Evolutionary conservation across 768 basidiomycete genomes (phyloP), one percentile per base, ranked within the genome.

Genomic region (Pisolithus orientalis): DNA sequence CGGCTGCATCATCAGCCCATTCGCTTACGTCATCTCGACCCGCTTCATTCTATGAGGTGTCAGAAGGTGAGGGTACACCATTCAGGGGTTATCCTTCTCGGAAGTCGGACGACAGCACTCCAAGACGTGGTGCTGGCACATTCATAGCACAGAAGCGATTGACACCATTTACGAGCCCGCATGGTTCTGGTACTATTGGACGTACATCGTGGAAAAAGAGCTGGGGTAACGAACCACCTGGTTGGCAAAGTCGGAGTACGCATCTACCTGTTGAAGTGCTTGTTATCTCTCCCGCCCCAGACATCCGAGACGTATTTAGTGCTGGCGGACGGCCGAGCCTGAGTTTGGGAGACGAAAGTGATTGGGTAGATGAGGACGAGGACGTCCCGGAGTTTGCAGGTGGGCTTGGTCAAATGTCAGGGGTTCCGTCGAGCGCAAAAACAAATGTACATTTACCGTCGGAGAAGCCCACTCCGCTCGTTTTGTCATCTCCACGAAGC

Each of bases 281-380:
- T 11, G 78, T 80, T n/a, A 78, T 90, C 44, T 85, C 80, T 1
- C 78, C 84, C 25, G 70, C 58, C 47, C 54, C 59, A 34, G 62
- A 74, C 58, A 77, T 93, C 27, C 76, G 90, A 38, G 90, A 93
- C 57, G 90, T 93, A 27, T 90, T 93, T 54, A 82, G 85, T n/a
- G 46, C 53, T 6, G 39, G 38, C 37, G 60, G 85, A 16, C 65
- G 85, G 55, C 77, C 75, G 54, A 79, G 84, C 39, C 56, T 79
- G 40, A 79, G 60, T 58, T 65, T 77, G 47, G 85, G 86, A 7
- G 90, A 90, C 60, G 90, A 92, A 59, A 85, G 84, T 44, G 89
- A 91, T 57, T 92, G 90, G 90, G 85, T 90, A 13, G 90, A 92
- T 59, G 87, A 90, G 59, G 90, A 93, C 39, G 90, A 91, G 6